Evolutionary conservation across 805 yeast species (phyloP), one percentile per base, ranked within the genome.

Genomic region (Wickerhamiella alocasiicola): DNA sequence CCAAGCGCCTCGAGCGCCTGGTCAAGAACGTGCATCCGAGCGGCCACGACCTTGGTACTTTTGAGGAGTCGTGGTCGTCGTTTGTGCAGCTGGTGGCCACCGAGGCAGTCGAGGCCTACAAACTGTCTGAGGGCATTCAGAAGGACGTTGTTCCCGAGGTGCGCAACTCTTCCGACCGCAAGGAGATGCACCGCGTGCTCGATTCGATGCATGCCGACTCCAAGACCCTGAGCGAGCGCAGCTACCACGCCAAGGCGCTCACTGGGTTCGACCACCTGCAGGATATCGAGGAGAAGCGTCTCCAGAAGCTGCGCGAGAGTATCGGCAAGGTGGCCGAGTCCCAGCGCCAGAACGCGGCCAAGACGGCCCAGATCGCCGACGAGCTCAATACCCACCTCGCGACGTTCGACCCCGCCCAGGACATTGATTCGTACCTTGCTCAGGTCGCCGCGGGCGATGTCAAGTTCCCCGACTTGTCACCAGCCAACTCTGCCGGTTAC

Each of bases 301-400:
- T 73, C 59, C 65, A 61, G 45, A 67, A 74, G 43, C 63, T 83
- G 46, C 78, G 81, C 55, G 76, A 76, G 42, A 68, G 77, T 42
- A 66, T 85, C 41, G 64, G 77, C 37, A 74, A 74, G 52, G 78
- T 74, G 53, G 72, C 75, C 55, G 72, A 81, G n/a, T 70, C 73
- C 32, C 63, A 68, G 42, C 66, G 69, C 35, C 83, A 79, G 52
- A 63, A 65, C 33, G 54, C 75, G 21, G 66, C 65, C 46, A 57
- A 57, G 27, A 61, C 64, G 27, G 63, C 68, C 9, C 57, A 61
- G 29, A 61, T 65, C 19, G 71, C 74, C 54, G 95, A 85, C 60
- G 62, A 62, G 36, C 74, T 81, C 7, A 65, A 81, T 54, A 78
- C 77, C 47, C 72, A 74, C 47, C 66, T 79, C 36, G 65, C 84